Conservation (phyloP, 2,329 filamentous ascomycete species). For the Penicillium sp. region DNA sequence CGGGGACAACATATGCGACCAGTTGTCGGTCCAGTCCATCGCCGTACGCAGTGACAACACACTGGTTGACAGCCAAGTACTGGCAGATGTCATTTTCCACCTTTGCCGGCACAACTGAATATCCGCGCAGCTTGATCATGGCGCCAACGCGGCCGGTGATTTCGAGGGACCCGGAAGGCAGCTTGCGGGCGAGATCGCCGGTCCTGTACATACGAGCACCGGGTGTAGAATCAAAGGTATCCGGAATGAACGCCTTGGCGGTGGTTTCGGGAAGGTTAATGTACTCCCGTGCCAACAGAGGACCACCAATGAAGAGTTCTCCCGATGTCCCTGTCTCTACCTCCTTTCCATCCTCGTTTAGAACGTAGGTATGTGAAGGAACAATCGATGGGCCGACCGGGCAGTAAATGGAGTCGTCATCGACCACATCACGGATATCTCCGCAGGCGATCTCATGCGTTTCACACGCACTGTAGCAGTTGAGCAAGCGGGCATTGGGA, state of each 20-base stretch:
- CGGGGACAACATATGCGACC: constrained; percentile 72
- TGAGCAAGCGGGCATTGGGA: constrained; percentile 68
- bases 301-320: constrained; percentile 75
- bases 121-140: constrained; percentile 80
- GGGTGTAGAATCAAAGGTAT: constrained; percentile 61
- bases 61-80: constrained; percentile 68
- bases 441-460: constrained; percentile 79
- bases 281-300: constrained; percentile 71
- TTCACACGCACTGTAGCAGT: constrained; percentile 80
- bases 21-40: constrained; percentile 74
- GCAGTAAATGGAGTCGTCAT: constrained; percentile 65
- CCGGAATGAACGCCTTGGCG: constrained; percentile 66
- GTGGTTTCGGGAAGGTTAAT: constrained; percentile 78
- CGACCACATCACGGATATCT: constrained; percentile 67
- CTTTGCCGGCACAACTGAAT: constrained; percentile 74
- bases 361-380: constrained; percentile 67
- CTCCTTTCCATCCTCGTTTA: constrained; percentile 66
- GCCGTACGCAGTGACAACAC: constrained; percentile 70
- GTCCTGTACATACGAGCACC: constrained; percentile 72
- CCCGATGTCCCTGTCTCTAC: constrained; percentile 64
- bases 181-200: constrained; percentile 67
- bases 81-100: constrained; percentile 71
- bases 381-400: constrained; percentile 72
- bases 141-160: constrained; percentile 74
- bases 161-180: constrained; percentile 68